Conservation (phyloP, 1,139 yeast genomes). For the Petasospora rhodanensis region DNA sequence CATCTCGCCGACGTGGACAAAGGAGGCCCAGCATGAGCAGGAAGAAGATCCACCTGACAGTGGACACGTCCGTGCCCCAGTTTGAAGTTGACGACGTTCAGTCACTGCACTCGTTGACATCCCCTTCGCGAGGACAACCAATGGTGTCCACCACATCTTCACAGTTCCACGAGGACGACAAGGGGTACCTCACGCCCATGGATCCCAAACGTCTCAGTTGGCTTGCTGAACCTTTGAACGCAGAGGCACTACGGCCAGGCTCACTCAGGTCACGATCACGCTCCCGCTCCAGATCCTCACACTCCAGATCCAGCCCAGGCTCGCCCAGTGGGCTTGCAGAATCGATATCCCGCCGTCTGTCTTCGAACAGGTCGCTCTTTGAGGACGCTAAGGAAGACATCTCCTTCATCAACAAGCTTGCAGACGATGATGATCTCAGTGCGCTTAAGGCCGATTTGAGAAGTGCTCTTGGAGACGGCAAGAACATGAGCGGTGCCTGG, state of each 20-base stretch:
- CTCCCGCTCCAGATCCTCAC: too few species aligned
- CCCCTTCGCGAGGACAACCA: conserved; percentile 1
- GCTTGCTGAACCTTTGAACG: conserved; percentile 2
- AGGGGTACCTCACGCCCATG: background rate
- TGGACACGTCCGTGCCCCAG: too few species aligned
- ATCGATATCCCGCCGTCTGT: conserved; percentile 1
- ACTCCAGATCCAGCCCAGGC: conserved; percentile 6
- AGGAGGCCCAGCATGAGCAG: too few species aligned
- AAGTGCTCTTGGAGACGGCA: conserved; percentile 9
- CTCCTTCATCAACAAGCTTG: conserved; percentile 11
- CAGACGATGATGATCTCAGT: conserved; percentile 5
- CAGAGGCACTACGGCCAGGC: background rate
- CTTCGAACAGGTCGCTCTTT: conserved; percentile 3
- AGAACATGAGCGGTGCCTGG: conserved; percentile 10
- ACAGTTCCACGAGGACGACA: conserved; percentile 1
- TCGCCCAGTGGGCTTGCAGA: conserved; percentile 1
- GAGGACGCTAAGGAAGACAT: conserved; percentile 8
- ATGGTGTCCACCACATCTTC: too few species aligned
- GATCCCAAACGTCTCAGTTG: conserved; percentile 1
- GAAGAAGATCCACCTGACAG: too few species aligned
- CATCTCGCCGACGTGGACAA: too few species aligned
- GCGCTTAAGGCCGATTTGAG: conserved; percentile 11
- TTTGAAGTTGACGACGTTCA: conserved; percentile 6
- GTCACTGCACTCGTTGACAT: background rate
- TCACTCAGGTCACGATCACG: conserved; percentile 2